These are phyloP conservation scores for Ustilago bromivora DNA, from an alignment of 1,284 basidiomycete genomes.

Conservation along the genomic window DNA sequence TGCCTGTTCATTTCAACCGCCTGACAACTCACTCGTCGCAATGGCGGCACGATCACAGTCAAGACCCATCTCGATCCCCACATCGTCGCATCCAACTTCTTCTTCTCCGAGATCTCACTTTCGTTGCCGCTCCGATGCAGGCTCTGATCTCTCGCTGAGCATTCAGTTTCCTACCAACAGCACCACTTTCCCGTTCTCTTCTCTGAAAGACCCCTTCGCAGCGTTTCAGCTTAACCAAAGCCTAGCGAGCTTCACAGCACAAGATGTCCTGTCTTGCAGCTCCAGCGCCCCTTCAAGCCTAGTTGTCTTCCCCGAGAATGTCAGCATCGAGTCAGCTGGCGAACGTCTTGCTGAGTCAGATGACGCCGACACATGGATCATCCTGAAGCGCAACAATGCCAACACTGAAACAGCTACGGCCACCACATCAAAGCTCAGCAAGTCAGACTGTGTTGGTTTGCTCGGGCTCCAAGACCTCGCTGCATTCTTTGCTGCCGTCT, in stretches of 20 bases:
- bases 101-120: constrained; percentile 25
- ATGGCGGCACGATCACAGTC: constrained; percentile 40
- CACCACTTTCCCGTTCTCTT: constrained; percentile 11
- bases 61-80: constrained; percentile 34
- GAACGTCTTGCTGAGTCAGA: constrained; percentile 28
- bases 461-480: constrained; percentile 43
- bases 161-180: constrained; percentile 6
- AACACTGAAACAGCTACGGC: background rate
- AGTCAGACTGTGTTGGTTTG: constrained; percentile 36
- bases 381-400: constrained; percentile 14
- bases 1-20: background rate
- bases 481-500: constrained; percentile 40
- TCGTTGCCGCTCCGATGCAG: constrained; percentile 29
- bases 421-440: constrained; percentile 16
- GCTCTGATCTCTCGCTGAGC: constrained; percentile 35
- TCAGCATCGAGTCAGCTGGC: constrained; percentile 42
- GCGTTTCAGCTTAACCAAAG: constrained; percentile 20
- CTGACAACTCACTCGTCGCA: background rate
- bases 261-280: constrained; percentile 32
- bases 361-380: constrained; percentile 33
- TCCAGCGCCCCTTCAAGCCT: constrained; percentile 20
- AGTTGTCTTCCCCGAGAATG: constrained; percentile 20
- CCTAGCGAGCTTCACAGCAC: constrained; percentile 26
- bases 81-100: constrained; percentile 13
- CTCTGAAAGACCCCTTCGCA: constrained; percentile 25